A percentile compares a stretch with the other conserved stretches of the same genome.
Conservation (phyloP, 192 early-diverging fungal genomes). For the Umbelopsis isabellina region DNA sequence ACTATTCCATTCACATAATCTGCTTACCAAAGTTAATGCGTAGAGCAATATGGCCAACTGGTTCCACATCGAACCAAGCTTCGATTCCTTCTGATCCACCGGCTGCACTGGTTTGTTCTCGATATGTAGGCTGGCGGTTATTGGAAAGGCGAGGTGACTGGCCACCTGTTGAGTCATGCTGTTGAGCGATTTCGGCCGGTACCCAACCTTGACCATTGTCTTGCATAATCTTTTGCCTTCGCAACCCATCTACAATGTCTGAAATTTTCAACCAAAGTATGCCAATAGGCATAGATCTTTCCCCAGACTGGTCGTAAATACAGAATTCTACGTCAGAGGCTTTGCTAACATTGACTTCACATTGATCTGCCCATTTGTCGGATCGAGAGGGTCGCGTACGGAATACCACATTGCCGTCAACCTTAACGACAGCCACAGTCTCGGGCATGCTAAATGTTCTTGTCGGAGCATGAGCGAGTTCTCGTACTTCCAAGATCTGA, state of each 20-base stretch:
- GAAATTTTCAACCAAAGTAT: constrained; percentile 93
- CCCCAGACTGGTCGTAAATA: constrained; percentile 81
- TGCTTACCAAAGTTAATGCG: constrained; percentile 83
- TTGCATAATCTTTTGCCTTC: constrained; percentile 70
- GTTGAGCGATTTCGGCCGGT: constrained; percentile 41
- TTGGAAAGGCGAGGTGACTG: neutral
- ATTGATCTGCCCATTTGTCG: constrained; percentile 82
- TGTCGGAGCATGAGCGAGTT: constrained; percentile 60
- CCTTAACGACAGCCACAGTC: constrained; percentile 76
- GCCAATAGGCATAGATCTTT: constrained; percentile 76
- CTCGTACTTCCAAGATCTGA: constrained; percentile 61
- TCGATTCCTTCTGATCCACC: constrained; percentile 60
- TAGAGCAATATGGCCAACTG: constrained; percentile 85
- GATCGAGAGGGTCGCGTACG: constrained; percentile 70
- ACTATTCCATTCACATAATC: neutral
- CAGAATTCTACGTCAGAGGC: constrained; percentile 92
- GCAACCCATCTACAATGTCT: constrained; percentile 88
- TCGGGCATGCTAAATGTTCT: constrained; percentile 65
- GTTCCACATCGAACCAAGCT: constrained; percentile 92
- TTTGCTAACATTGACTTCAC: constrained; percentile 87
- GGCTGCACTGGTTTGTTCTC: neutral
- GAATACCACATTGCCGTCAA: constrained; percentile 81
- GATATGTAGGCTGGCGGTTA: constrained; percentile 1
- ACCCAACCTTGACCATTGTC: constrained; percentile 60
- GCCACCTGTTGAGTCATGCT: neutral